Percentiles rank a stretch among this genome's conserved stretches.
phyloP scores from a whole-genome alignment of 208 protist species.

The Angomonas deanei region DNA sequence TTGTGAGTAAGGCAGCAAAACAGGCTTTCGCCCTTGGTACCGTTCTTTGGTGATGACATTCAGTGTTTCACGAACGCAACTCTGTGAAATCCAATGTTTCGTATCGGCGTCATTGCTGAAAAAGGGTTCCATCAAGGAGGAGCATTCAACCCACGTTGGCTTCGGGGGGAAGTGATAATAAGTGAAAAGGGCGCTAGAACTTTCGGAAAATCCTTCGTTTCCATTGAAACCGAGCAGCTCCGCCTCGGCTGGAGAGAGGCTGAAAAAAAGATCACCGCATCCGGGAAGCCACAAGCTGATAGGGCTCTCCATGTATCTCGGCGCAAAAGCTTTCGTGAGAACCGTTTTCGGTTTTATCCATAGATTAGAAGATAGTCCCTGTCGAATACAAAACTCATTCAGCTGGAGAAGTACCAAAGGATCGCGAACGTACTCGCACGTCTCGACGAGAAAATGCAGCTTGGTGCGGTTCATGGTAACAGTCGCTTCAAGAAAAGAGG shows the following conservation, averaged over 20 bases:
- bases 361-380: neutral
- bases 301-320: neutral
- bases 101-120: neutral
- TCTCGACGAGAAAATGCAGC: neutral
- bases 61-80: neutral
- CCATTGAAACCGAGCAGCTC: neutral
- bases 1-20: neutral
- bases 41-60: neutral
- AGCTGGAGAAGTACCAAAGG: neutral
- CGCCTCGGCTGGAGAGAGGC: neutral
- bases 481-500: neutral
- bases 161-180: conserved; percentile 2
- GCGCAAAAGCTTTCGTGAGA: neutral
- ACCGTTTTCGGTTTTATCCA: neutral
- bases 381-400: neutral
- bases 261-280: neutral
- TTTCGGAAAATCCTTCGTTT: neutral
- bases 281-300: neutral
- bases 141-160: neutral
- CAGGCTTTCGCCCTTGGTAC: neutral
- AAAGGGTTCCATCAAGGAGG: neutral
- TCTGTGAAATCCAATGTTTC: neutral
- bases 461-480: neutral
- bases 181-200: neutral
- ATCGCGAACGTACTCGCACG: neutral